A percentile compares a stretch with the other conserved stretches of the same genome.
Evolutionary conservation across 139 green algal species (phyloP).

Genomic region (Asterochloris sp.): DNA sequence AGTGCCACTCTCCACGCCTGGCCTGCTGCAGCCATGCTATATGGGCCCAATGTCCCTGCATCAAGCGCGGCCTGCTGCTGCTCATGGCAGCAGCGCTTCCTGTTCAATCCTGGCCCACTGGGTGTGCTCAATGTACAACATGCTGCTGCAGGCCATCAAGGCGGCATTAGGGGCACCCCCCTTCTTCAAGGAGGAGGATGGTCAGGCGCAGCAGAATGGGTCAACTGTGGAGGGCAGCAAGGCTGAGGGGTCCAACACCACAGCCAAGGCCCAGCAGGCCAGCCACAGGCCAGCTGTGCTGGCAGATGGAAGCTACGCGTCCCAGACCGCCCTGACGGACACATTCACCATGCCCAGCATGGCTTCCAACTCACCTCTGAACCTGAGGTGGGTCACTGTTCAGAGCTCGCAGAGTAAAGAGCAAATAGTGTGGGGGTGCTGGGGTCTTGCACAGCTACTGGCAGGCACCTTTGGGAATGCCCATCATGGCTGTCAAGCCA

Average conservation of each 20-base stretch:
- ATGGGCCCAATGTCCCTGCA: too few species aligned
- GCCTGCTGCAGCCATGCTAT: too few species aligned
- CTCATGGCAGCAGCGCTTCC: too few species aligned
- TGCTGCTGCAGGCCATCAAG: constrained; percentile 57
- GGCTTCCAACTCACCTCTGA: constrained; percentile 17
- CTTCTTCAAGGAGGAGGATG: constrained; percentile 43
- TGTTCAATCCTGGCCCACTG: too few species aligned
- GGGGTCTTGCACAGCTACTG: too few species aligned
- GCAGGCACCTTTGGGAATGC: too few species aligned
- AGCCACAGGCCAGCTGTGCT: constrained; percentile 81
- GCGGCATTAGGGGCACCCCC: constrained; percentile 71
- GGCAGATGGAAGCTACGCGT: constrained; percentile 96
- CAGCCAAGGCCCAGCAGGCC: constrained; percentile 17
- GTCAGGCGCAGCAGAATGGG: constrained; percentile 19
- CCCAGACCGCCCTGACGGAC: constrained; percentile 54
- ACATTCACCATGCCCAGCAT: constrained; percentile 6
- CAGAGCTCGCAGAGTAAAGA: too few species aligned
- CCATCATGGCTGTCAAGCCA: too few species aligned
- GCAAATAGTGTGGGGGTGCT: too few species aligned
- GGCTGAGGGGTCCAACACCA: not conserved
- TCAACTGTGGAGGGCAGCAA: not conserved
- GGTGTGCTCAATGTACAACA: too few species aligned
- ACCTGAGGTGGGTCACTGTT: constrained; percentile 37
- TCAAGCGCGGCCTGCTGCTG: too few species aligned
- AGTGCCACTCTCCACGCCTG: too few species aligned